A percentile compares a stretch with the other conserved stretches of the same genome.
Evolutionary conservation across 1,284 basidiomycete species (phyloP).

Genomic region (Cutaneotrichosporon sp.): DNA sequence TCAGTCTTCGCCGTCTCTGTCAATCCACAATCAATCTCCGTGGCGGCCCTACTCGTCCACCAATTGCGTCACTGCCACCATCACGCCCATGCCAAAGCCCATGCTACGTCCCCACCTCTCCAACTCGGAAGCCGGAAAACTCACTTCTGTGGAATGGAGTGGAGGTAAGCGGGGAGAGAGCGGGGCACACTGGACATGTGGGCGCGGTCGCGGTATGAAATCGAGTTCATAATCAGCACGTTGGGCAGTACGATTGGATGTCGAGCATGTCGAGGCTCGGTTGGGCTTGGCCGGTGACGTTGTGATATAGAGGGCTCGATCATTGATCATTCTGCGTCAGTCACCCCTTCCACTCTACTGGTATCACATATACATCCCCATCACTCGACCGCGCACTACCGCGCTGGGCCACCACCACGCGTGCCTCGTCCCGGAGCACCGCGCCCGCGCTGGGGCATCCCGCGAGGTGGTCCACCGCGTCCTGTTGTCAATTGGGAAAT

Average conservation of each 20-base stretch:
- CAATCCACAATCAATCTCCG: not conserved
- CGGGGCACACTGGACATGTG: not conserved
- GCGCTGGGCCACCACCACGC: constrained; percentile 21
- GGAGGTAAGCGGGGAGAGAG: not conserved
- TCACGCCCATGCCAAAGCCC: not conserved
- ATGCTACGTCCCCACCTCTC: not conserved
- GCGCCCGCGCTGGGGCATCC: constrained; percentile 28
- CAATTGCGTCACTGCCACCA: not conserved
- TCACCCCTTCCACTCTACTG: not conserved
- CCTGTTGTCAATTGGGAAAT: constrained; percentile 16
- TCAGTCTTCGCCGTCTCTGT: not conserved
- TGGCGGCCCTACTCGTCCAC: not conserved
- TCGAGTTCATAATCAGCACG: not conserved
- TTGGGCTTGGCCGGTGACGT: not conserved
- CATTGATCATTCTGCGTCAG: not conserved
- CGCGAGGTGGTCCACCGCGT: constrained; percentile 34
- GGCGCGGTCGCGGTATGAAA: not conserved
- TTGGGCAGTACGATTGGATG: not conserved
- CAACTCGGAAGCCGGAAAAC: not conserved
- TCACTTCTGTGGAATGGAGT: not conserved
- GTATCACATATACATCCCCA: not conserved
- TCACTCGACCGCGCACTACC: not conserved
- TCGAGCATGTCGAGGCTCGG: not conserved
- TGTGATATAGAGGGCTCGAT: not conserved
- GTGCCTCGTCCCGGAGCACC: constrained; percentile 32